Evolutionary conservation across 306 rosid species (phyloP).

Genomic region (Herpetospermum pedunculosum): DNA sequence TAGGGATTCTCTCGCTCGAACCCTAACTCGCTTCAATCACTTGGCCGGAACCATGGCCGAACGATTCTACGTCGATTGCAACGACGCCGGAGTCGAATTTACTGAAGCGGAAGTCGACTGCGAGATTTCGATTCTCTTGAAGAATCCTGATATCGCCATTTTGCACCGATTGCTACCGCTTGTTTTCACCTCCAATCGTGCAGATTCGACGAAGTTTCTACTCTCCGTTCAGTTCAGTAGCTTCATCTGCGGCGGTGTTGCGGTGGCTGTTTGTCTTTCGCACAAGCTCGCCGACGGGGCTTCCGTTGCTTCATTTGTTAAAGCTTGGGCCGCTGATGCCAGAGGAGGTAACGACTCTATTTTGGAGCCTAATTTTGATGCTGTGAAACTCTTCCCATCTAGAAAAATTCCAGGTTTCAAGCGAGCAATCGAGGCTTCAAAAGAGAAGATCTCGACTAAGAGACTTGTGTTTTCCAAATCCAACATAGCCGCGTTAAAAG

Average conservation of each 20-base stretch:
- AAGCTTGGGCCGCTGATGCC: slow-evolving; percentile 11
- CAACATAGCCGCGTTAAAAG: slow-evolving; percentile 3
- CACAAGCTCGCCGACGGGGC: slow-evolving; percentile 13
- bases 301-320: not conserved
- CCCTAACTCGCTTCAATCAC: slow-evolving; percentile 14
- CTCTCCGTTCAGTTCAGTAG: not conserved
- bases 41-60: slow-evolving; percentile 15
- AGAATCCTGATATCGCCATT: not conserved
- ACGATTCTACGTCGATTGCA: slow-evolving; percentile 9
- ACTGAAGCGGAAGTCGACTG: slow-evolving; percentile 9
- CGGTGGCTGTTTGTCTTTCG: slow-evolving; percentile 1
- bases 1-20: slow-evolving; percentile 16
- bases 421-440: not conserved
- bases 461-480: slow-evolving; percentile 17
- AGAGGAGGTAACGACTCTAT: not conserved
- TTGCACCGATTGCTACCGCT: not conserved
- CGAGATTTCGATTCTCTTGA: not conserved
- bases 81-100: slow-evolving; percentile 13
- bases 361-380: slow-evolving; percentile 1
- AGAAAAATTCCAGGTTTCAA: slow-evolving; percentile 3
- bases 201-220: not conserved
- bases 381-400: slow-evolving; percentile 25
- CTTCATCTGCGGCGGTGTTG: slow-evolving; percentile 14
- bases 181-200: not conserved
- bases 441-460: slow-evolving; percentile 9